Base-by-base conservation (phyloP, 1,284 basidiomycete species). In the Schizopora paradoxa region DNA sequence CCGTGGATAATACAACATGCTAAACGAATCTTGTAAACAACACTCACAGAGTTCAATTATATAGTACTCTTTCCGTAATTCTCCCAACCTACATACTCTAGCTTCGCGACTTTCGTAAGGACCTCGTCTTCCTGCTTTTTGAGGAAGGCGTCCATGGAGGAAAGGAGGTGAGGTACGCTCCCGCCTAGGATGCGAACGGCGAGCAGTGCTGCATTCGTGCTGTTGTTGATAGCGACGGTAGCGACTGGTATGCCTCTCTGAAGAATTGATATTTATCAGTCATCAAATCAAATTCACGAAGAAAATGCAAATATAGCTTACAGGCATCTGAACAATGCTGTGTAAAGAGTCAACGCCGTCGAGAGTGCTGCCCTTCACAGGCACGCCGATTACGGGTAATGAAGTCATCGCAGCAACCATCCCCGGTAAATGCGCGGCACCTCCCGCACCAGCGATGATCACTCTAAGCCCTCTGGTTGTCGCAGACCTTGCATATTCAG, bases 291-390 rank as follows among this genome's bases (percentile, higher is more conserved):
- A 53, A 38, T 18, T n/a, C 51, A 23, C 29, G 16, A 31, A 49
- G 5, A 35, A 33, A 5, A 21, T 41, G 16, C 47, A 40, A 41
- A 38, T 25, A 16, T 18, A 8, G 76, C 87, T 58, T 59, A 93
- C 91, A 13, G 95, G 95, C 95, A 99, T 99, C 70, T 99, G 95
- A 8, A 99, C 91, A 56, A 99, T 99, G 61, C 90, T 94, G 64
- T 97, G 86, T 54, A 99, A 67, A 18, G 91, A 93, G 66, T 99
- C 95, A 0, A 99, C 93, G 4, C 95, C 95, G 64, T 97, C 95
- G 18, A 99, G 72, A 0, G 84, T 79, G 63, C 90, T 93, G 10
- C 91, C 94, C 63, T 95, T 97, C 46, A 99, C 94, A 1, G 95
- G 95, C 0, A 99, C 95, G 22, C 96, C 95, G 36, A 99, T 83